Evolutionary conservation across 352 stramenopile species (phyloP).

Genomic region (Pythium brachiatum): DNA sequence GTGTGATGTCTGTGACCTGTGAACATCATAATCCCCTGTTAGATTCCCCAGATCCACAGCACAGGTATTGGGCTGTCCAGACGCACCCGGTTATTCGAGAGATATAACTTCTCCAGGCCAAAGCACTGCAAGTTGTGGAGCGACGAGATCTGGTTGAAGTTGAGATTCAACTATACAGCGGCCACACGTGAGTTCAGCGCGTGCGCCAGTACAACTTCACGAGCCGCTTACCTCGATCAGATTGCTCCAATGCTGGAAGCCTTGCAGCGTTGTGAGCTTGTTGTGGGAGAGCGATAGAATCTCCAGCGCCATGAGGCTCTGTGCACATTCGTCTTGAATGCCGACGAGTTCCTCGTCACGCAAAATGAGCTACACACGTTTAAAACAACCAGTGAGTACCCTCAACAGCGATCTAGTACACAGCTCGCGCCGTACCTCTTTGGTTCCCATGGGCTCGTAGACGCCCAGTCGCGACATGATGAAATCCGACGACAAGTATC

Average conservation of each 20-base stretch:
- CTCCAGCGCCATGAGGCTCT: constrained; percentile 57
- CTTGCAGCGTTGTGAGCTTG: constrained; percentile 45
- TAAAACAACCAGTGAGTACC: no score
- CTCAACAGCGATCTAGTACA: no score
- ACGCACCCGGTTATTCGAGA: constrained; percentile 33
- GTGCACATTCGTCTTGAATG: constrained; percentile 54
- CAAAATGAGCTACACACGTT: constrained; percentile 56
- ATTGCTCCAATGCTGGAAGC: constrained; percentile 70
- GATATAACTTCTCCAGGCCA: constrained; percentile 37
- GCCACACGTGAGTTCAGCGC: background rate
- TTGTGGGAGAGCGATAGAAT: constrained; percentile 86
- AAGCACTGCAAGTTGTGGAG: constrained; percentile 33
- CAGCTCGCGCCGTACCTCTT: constrained; percentile 41
- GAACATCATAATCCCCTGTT: background rate
- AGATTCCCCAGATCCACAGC: background rate
- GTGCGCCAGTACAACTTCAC: no score
- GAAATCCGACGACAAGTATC: constrained; percentile 42
- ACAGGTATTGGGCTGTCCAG: background rate
- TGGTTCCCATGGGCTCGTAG: constrained; percentile 58
- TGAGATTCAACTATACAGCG: constrained; percentile 35
- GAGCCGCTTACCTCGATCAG: constrained; percentile 53
- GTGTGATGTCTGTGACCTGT: constrained; percentile 28
- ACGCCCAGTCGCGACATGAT: constrained; percentile 55
- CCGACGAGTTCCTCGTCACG: constrained; percentile 53
- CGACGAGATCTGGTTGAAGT: constrained; percentile 41